Percentiles rank a stretch among this genome's conserved stretches.
phyloP scores from a whole-genome alignment of 2,329 filamentous ascomycete species.

The Hymenoscyphus repandus region DNA sequence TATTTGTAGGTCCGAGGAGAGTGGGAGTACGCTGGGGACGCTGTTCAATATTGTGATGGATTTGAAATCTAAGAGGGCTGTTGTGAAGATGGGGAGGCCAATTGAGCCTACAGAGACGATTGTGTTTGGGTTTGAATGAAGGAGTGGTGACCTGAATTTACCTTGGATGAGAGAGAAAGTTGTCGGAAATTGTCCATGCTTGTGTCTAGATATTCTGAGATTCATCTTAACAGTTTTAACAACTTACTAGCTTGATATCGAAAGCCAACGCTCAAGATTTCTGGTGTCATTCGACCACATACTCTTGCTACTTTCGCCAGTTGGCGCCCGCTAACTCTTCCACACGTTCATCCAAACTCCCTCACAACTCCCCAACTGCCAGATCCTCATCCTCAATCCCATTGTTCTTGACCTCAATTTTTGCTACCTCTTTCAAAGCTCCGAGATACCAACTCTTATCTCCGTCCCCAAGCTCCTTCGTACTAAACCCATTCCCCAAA shows the following conservation, averaged over 20 bases:
- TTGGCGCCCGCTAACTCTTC: too few relatives aligned
- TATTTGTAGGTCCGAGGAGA: conserved; percentile 29
- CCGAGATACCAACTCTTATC: not conserved
- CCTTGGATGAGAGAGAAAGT: too few relatives aligned
- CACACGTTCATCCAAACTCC: too few relatives aligned
- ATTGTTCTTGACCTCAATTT: too few relatives aligned
- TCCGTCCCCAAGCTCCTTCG: conserved; percentile 7
- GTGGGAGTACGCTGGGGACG: conserved; percentile 26
- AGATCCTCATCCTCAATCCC: not conserved
- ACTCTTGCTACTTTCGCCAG: too few relatives aligned
- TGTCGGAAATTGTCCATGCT: too few relatives aligned
- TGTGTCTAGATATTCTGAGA: too few relatives aligned
- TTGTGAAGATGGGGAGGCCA: conserved; percentile 32
- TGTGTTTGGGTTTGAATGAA: not conserved
- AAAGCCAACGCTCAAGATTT: too few relatives aligned
- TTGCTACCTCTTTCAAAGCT: not conserved
- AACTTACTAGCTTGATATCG: too few relatives aligned
- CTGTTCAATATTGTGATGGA: conserved; percentile 36
- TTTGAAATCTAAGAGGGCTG: conserved; percentile 26
- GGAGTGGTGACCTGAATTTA: too few relatives aligned
- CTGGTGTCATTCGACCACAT: too few relatives aligned
- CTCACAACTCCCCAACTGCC: not conserved
- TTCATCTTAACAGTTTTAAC: too few relatives aligned
- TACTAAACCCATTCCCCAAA: conserved; percentile 13
- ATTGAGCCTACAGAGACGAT: not conserved